Base-by-base conservation (phyloP, 192 early-diverging fungal genomes). In the Rhizoclosmatium sp. region DNA sequence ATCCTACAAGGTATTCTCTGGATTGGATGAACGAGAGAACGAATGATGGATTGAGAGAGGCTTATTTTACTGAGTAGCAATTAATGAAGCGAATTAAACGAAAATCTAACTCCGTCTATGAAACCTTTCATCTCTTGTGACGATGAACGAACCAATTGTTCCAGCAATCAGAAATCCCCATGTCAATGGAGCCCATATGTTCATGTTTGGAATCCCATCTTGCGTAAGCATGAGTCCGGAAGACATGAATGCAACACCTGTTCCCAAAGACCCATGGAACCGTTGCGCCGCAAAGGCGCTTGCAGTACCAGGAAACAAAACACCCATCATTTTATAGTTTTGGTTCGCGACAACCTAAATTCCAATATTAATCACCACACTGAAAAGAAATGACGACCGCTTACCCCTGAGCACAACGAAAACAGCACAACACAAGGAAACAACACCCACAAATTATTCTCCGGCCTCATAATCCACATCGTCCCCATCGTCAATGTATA, bases 241-340 rank as follows among this genome's bases (percentile, higher is more conserved):
- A 16, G 47, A 65, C 61, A 80, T 54, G 48, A 80, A 80, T 45
- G 69, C 78, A 21, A 80, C 42, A 19, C 59, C 78, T 14, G 78
- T 80, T 39, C 10, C 70, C 59, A 80, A 44, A 4, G 69, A 72
- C 14, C 70, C 59, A 51, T 80, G 68, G 44, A 80, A 80, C 62
- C 78, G 56, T 21, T 80, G 70, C 41, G 78, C 78, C 23, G 78
- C 78, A 73, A 80, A 80, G 21, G 78, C 78, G 48, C 62, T 76
- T 31, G 75, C 75, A 7, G 49, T 67, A 2, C 75, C 75, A 2
- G 60, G 2, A 62, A 66, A 76, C 58, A 76, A 62, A 21, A 76
- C 75, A 7, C 75, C 75, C 75, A 76, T 76, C 19, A 76, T 76
- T 66, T 76, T 76, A 40, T 76, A 76, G 10, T 46, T 46, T 67